A percentile compares a stretch with the other conserved stretches of the same genome.
phyloP scores from a whole-genome alignment of 805 yeast species.

The Lipomyces sp. region DNA sequence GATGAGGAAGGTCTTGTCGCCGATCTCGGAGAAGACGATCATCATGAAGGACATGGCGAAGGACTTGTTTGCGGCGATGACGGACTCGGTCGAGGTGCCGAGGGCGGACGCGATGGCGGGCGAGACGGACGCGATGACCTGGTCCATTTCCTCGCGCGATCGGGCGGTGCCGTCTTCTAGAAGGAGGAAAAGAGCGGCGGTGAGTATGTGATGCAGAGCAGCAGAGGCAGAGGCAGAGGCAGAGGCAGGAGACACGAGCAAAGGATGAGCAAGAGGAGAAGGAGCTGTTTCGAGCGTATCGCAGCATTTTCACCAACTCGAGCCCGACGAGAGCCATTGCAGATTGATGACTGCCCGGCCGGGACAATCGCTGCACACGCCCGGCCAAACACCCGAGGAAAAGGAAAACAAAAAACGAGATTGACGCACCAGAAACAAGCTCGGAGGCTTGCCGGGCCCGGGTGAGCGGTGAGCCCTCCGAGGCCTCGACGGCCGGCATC shows the following conservation, averaged over 20 bases:
- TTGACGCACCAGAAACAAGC: not conserved
- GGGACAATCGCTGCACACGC: too few relatives aligned
- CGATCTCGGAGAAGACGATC: constrained; percentile 94
- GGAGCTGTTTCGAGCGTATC: too few relatives aligned
- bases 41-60: constrained; percentile 79
- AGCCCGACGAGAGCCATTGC: too few relatives aligned
- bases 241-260: not conserved
- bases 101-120: constrained; percentile 20
- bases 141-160: constrained; percentile 17
- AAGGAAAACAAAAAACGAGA: not conserved
- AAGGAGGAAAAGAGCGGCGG: not conserved
- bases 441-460: not conserved
- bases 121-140: constrained; percentile 17
- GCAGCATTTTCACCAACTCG: too few relatives aligned
- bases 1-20: constrained; percentile 93
- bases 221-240: not conserved
- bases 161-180: not conserved
- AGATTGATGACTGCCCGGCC: too few relatives aligned
- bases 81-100: constrained; percentile 16
- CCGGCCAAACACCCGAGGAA: too few relatives aligned
- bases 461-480: constrained; percentile 23
- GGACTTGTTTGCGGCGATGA: constrained; percentile 14
- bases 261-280: not conserved
- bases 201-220: too few relatives aligned
- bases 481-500: constrained; percentile 7